Base-by-base conservation (phyloP, 345 rosid genomes). In the Gossypium ekmanianum region DNA sequence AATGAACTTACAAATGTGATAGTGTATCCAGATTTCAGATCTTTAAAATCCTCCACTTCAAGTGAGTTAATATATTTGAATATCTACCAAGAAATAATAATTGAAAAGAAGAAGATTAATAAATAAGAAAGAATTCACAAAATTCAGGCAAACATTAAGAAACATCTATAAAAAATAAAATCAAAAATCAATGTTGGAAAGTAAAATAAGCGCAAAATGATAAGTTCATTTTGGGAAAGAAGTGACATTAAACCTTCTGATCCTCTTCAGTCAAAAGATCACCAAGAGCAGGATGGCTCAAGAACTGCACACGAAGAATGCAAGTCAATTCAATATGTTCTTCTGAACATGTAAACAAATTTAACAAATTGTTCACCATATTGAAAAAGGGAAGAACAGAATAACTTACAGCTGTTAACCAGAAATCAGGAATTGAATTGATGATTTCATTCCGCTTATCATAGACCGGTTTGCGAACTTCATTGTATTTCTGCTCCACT, bases 21-120 rank as follows among this genome's bases (percentile, higher is more conserved):
- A 9, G 94, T 85, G 76, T 91, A 92, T 72, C 98, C 98, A 22
- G 94, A 92, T 77, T 92, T 94, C 75, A 94, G 89, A 69, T 91
- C 98, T 84, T 92, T 91, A 26, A 80, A 52, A 52, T 81, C 61
- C 61, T 57, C 61, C 61, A 57, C 61, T 20, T 57, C 61, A 22
- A 94, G 76, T 66, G 96, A 89, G 71, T 65, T 85, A 13, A 94
- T 74, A 62, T 87, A 78, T 82, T 88, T 92, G 69, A 94, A 91
- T 11, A 57, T 57, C 27, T 34, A 34, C 41, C 41, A 34, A 34
- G 41, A 34, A 29, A 34, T 34, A 34, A 34, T 34, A 34, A 34
- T 34, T 34, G 41, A 34, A 34, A 34, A 34, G 7, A 34, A 34
- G 41, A 34, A 5, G 41, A 34, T 34, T 5, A 4, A 34, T 5